Base-by-base conservation (phyloP, 2,329 filamentous ascomycete genomes). In the Amphichorda felina region DNA sequence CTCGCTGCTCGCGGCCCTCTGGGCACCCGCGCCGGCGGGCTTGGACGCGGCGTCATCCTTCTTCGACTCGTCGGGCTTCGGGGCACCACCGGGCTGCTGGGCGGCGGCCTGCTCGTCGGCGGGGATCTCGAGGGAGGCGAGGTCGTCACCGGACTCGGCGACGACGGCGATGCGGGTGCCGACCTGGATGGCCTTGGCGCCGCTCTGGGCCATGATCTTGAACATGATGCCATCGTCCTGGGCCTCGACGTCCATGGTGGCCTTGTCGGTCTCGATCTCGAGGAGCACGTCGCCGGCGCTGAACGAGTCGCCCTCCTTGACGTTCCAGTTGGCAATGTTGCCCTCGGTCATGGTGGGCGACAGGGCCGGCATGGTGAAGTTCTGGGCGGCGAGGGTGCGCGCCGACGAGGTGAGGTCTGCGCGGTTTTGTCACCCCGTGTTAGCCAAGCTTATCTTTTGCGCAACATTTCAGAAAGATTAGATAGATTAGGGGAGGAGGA, bases 291-390 rank as follows among this genome's bases (percentile, higher is more conserved):
- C 86, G 46, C 86, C 86, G 39, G 85, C 82, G 34, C 73, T 68
- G 59, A 86, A 94, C 35, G 75, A 70, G 47, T 91, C 83, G 54
- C 85, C 86, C 64, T 93, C 86, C 60, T 89, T 89, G 50, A 93
- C 72, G 57, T 78, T 82, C 86, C 86, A 94, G 41, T 61, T 74
- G 33, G 82, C 73, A 51, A 94, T 93, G 60, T 86, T 91, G 41
- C 86, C 86, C 61, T 94, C 86, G 42, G 85, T 94, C 86, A 94
- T 94, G 38, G 86, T 94, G 38, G 86, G 86, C 42, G 85, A 93
- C 43, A 94, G 72, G 28, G 86, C 86, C 18, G 86, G 86, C 87
- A 94, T 94, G 37, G 78, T 82, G 62, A 93, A 87, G 61, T 88
- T 91, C 44, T 87, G 80, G 17, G 85, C 86, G 34, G 81, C 85